Percentiles rank a stretch among this genome's conserved stretches.
Conservation (phyloP, 352 stramenopile genomes). For the Pythium dissotocum region DNA sequence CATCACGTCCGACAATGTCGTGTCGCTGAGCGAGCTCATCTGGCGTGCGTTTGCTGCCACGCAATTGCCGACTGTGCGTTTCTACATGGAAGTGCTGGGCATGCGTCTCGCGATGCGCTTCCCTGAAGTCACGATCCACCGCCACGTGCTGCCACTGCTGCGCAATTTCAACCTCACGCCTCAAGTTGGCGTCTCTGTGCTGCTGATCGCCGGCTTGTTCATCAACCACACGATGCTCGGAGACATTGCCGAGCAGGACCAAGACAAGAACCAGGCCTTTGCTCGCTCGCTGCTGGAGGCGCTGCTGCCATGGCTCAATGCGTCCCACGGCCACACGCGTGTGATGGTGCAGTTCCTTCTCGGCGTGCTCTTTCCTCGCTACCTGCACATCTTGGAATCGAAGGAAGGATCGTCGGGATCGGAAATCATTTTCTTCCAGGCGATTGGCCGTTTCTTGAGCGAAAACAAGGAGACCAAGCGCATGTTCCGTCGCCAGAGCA, state of each 20-base stretch:
- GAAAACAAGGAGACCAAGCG: slow-evolving; percentile 85
- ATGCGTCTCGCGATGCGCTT: slow-evolving; percentile 70
- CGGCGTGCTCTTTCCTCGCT: slow-evolving; percentile 59
- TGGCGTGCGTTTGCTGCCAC: slow-evolving; percentile 55
- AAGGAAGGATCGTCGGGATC: not conserved
- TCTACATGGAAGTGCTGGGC: slow-evolving; percentile 83
- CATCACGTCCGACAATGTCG: slow-evolving; percentile 32
- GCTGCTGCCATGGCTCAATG: slow-evolving; percentile 78
- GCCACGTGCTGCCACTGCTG: slow-evolving; percentile 60
- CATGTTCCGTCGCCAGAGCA: slow-evolving; percentile 73
- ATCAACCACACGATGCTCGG: slow-evolving; percentile 27
- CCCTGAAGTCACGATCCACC: slow-evolving; percentile 38
- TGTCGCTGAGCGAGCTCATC: slow-evolving; percentile 37
- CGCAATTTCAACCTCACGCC: slow-evolving; percentile 69
- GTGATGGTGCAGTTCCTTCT: slow-evolving; percentile 78
- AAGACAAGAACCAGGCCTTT: slow-evolving; percentile 17
- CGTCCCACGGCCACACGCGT: slow-evolving; percentile 79
- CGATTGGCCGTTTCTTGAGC: slow-evolving; percentile 63
- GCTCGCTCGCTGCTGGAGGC: slow-evolving; percentile 41
- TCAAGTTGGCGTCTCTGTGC: slow-evolving; percentile 62
- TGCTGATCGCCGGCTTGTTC: slow-evolving; percentile 50
- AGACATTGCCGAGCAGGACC: slow-evolving; percentile 33
- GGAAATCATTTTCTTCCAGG: slow-evolving; percentile 46
- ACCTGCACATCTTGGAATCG: slow-evolving; percentile 37
- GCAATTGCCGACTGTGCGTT: slow-evolving; percentile 68